A percentile compares a stretch with the other conserved stretches of the same genome.
These are phyloP conservation scores for Elaeis guineensis DNA, from an alignment of 176 grass and related monocot genomes.

Conservation along the genomic window DNA sequence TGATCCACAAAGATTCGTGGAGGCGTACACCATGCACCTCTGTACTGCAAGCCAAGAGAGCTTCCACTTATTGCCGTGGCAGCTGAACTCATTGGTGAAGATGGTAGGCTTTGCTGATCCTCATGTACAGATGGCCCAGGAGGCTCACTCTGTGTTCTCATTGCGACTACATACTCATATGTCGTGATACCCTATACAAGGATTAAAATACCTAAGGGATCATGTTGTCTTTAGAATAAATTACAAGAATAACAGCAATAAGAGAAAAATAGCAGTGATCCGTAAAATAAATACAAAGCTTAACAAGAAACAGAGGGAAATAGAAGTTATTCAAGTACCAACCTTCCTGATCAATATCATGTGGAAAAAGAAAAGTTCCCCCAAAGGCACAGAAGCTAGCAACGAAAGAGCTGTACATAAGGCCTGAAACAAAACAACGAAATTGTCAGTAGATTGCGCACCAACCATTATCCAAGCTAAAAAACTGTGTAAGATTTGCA, in stretches of 20 bases:
- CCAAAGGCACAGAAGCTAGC: constrained; percentile 21
- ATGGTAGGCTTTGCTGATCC: constrained; percentile 16
- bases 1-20: constrained; percentile 20
- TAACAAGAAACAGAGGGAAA: no score
- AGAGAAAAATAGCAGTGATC: no score
- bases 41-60: constrained; percentile 14
- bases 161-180: constrained; percentile 24
- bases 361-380: constrained; percentile 25
- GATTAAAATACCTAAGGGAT: background rate
- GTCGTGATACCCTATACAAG: constrained; percentile 19
- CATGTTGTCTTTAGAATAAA: no score
- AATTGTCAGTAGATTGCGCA: background rate
- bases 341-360: constrained; percentile 24
- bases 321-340: background rate
- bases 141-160: constrained; percentile 14
- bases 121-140: constrained; percentile 18
- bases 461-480: no score
- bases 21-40: constrained; percentile 22
- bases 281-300: background rate
- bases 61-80: constrained; percentile 18
- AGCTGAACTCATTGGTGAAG: constrained; percentile 22
- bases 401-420: constrained; percentile 18
- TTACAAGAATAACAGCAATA: no score
- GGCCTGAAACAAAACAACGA: constrained; percentile 10
- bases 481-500: no score